These are phyloP conservation scores for Metarhizium robertsii DNA, from an alignment of 2,329 filamentous ascomycete genomes.

Conservation along the genomic window DNA sequence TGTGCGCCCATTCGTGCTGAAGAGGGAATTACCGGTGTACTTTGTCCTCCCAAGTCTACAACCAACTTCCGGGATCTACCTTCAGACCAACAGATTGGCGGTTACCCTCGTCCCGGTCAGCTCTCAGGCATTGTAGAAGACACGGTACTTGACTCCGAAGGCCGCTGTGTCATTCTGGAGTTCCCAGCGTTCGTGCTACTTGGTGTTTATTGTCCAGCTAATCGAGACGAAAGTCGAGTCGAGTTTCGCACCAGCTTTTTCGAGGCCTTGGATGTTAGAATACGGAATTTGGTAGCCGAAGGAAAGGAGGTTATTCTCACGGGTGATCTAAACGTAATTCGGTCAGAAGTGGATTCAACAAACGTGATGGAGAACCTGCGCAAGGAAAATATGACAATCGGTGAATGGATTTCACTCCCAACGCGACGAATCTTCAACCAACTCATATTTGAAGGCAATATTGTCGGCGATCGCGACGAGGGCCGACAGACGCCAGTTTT, in stretches of 20 bases:
- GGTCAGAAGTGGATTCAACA: constrained; percentile 65
- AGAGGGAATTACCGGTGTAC: constrained; percentile 80
- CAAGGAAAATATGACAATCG: constrained; percentile 57
- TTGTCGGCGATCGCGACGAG: constrained; percentile 57
- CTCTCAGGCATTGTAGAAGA: constrained; percentile 58
- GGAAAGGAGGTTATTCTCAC: constrained; percentile 81
- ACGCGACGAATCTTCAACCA: constrained; percentile 77
- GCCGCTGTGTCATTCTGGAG: constrained; percentile 81
- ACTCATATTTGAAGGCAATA: constrained; percentile 63
- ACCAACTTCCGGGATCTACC: constrained; percentile 68
- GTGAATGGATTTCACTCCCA: constrained; percentile 64
- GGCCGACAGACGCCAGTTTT: constrained; percentile 63
- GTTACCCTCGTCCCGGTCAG: constrained; percentile 68
- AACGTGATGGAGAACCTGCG: constrained; percentile 61
- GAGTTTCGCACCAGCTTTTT: constrained; percentile 77
- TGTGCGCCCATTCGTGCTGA: constrained; percentile 86
- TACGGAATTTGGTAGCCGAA: constrained; percentile 70
- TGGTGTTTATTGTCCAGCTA: constrained; percentile 86
- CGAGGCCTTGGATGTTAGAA: constrained; percentile 67
- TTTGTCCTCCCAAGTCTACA: constrained; percentile 63
- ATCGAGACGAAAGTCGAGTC: constrained; percentile 73
- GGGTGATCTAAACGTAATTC: constrained; percentile 78
- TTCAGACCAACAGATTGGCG: constrained; percentile 68
- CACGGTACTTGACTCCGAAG: constrained; percentile 73
- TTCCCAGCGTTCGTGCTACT: constrained; percentile 93